Percentiles rank a stretch among this genome's conserved stretches.
These are phyloP conservation scores for Phytophthora pseudosyringae DNA, from an alignment of 352 stramenopile species.

Conservation along the genomic window DNA sequence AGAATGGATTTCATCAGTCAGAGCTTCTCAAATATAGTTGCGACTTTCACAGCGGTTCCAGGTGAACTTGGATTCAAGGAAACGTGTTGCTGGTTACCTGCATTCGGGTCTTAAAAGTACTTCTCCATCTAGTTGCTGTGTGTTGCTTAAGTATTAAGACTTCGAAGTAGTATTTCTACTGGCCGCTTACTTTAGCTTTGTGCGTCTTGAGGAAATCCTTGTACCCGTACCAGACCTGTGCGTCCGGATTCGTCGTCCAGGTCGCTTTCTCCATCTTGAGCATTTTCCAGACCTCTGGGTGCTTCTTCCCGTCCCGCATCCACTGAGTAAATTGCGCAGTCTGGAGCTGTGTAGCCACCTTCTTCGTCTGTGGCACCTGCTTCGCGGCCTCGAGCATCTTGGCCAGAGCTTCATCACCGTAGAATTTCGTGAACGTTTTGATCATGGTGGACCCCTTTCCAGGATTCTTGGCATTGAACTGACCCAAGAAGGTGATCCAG, in stretches of 20 bases:
- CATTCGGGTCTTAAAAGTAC: no score
- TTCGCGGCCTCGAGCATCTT: conserved; percentile 15
- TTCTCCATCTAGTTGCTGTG: no score
- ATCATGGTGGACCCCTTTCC: conserved; percentile 11
- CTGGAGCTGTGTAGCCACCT: conserved; percentile 1
- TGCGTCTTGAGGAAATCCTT: conserved; percentile 1
- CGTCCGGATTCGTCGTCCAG: background rate
- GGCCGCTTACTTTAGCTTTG: background rate
- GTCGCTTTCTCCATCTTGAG: conserved; percentile 2
- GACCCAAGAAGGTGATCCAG: conserved; percentile 1
- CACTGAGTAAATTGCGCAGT: conserved; percentile 9
- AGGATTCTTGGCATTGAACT: conserved; percentile 10
- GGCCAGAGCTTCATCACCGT: conserved; percentile 1
- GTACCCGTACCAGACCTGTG: conserved; percentile 5
- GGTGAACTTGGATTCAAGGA: no score
- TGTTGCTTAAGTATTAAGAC: no score
- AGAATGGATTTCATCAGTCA: no score
- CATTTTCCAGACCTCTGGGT: background rate
- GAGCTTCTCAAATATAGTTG: no score
- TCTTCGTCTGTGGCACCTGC: conserved; percentile 9
- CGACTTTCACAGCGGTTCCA: no score
- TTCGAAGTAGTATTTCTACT: no score
- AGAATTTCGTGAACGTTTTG: conserved; percentile 16
- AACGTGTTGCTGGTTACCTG: no score
- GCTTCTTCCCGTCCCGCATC: background rate